Percentiles rank a stretch among this genome's conserved stretches.
Conservation (phyloP, 225 moss, liverwort and hornwort species). For the Sphagnum contortum region DNA sequence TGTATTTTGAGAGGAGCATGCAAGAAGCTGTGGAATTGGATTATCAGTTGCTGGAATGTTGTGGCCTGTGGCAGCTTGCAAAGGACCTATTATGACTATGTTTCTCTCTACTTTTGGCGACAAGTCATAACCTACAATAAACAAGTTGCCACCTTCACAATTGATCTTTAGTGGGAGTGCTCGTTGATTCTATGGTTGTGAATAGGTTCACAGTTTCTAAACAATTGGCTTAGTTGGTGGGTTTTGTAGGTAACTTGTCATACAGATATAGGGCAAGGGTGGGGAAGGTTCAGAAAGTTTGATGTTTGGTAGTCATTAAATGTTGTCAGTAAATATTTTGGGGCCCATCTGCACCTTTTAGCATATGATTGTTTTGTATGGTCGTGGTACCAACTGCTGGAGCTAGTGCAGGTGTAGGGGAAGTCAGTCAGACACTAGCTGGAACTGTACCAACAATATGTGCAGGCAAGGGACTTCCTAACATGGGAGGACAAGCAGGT, state of each 20-base stretch:
- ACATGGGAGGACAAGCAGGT: conserved; percentile 62
- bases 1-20: too few species aligned
- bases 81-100: too few species aligned
- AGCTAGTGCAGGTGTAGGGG: conserved; percentile 40
- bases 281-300: not conserved
- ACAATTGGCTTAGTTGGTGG: not conserved
- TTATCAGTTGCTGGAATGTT: too few species aligned
- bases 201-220: not conserved
- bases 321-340: not conserved
- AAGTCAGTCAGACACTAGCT: conserved; percentile 5
- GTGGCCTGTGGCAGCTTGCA: too few species aligned
- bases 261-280: not conserved
- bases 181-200: not conserved
- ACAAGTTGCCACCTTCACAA: too few species aligned
- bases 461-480: conserved; percentile 32
- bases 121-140: too few species aligned
- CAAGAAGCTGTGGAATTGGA: too few species aligned
- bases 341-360: too few species aligned
- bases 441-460: conserved; percentile 19
- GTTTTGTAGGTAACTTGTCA: not conserved
- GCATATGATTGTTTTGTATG: not conserved
- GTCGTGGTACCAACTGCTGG: conserved; percentile 42
- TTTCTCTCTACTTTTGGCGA: too few species aligned
- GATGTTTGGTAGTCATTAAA: not conserved
- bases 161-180: too few species aligned